phyloP scores from a whole-genome alignment of 1,284 basidiomycete genomes.

The Rhodotorula sp. region DNA sequence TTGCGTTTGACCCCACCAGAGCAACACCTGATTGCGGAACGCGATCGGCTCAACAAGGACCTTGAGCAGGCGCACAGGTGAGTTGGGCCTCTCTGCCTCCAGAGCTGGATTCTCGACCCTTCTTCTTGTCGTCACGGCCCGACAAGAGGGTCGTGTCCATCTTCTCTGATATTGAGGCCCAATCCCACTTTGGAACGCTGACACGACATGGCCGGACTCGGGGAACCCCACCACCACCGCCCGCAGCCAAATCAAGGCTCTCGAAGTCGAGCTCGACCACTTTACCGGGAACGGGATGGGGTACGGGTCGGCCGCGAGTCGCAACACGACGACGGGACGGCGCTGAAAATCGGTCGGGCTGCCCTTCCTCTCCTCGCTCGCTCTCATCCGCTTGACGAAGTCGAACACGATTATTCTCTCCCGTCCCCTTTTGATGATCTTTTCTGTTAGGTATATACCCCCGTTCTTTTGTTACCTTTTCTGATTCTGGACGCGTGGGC shows the following conservation, averaged over 20 bases:
- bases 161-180: too few species aligned
- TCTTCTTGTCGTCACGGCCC: too few species aligned
- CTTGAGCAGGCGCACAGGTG: constrained; percentile 62
- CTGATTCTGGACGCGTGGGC: background rate
- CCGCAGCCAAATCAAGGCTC: constrained; percentile 40
- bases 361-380: too few species aligned
- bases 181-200: too few species aligned
- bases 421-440: background rate
- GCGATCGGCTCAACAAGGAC: constrained; percentile 96
- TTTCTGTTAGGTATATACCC: background rate
- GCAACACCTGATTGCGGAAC: constrained; percentile 83
- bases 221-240: background rate
- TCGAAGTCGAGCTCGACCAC: constrained; percentile 43
- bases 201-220: too few species aligned
- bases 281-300: constrained; percentile 35
- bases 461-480: background rate
- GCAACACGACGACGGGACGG: constrained; percentile 16
- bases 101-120: too few species aligned
- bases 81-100: constrained; percentile 51
- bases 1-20: constrained; percentile 4
- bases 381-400: background rate
- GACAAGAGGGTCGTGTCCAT: too few species aligned
- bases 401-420: too few species aligned
- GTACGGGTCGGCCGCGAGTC: constrained; percentile 31
- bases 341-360: constrained; percentile 13